A percentile compares a stretch with the other conserved stretches of the same genome.
phyloP scores from a whole-genome alignment of 495 filamentous ascomycete genomes.

The Bryoglossum gracile region DNA sequence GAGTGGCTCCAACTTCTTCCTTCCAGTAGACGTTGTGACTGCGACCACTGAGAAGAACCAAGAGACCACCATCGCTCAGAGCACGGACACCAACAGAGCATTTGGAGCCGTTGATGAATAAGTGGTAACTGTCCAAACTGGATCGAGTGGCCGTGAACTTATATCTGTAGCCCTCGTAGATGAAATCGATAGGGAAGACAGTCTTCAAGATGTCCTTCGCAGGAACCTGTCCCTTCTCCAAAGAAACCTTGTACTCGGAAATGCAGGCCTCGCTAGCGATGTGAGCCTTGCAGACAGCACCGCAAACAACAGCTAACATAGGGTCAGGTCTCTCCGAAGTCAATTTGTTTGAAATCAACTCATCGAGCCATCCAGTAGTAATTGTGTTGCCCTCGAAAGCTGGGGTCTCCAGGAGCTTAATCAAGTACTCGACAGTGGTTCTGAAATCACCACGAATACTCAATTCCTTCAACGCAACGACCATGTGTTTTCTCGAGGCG shows the following conservation, averaged over 20 bases:
- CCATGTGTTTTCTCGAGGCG: constrained; percentile 98
- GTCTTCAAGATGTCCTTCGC: constrained; percentile 95
- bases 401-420: constrained; percentile 96
- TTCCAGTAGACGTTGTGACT: constrained; percentile 99
- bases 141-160: constrained; percentile 98
- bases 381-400: constrained; percentile 99
- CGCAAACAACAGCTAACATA: constrained; percentile 83
- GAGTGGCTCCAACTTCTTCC: constrained; percentile 92
- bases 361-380: constrained; percentile 97
- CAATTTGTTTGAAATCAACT: constrained; percentile 95
- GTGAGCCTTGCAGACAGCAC: constrained; percentile 92
- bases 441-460: constrained; percentile 99
- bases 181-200: constrained; percentile 97
- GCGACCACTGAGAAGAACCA: constrained; percentile 80
- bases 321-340: constrained; percentile 94
- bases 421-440: constrained; percentile 97
- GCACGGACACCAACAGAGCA: constrained; percentile 89
- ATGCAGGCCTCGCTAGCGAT: constrained; percentile 83
- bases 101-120: constrained; percentile 99
- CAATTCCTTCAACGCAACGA: constrained; percentile 95
- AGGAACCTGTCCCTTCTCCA: constrained; percentile 97
- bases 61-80: constrained; percentile 88
- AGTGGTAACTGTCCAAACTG: constrained; percentile 87
- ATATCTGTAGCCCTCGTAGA: constrained; percentile 92
- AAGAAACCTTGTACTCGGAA: constrained; percentile 72